Percentiles rank a stretch among this genome's conserved stretches.
These are phyloP conservation scores for Tephrocybe sp. DNA, from an alignment of 768 basidiomycete genomes.

Conservation along the genomic window DNA sequence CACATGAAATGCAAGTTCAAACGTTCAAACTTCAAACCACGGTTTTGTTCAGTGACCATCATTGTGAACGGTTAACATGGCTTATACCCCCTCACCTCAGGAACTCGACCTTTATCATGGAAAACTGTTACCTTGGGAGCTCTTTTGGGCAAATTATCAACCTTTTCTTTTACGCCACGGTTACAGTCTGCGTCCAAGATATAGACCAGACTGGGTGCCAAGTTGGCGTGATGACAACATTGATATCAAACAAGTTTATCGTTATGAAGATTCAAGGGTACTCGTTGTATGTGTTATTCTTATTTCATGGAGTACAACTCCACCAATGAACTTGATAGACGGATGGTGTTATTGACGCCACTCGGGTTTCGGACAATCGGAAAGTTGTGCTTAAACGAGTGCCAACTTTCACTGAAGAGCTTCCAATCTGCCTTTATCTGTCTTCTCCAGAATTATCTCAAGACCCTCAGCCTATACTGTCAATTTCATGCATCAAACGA, in stretches of 20 bases:
- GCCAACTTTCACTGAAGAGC: neutral
- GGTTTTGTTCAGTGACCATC: too few species aligned
- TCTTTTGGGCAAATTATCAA: neutral
- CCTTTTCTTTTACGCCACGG: neutral
- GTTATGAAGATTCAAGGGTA: neutral
- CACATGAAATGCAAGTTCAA: too few species aligned
- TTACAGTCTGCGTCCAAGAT: neutral
- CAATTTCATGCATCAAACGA: too few species aligned
- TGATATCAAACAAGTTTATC: neutral
- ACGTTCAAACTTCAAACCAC: too few species aligned
- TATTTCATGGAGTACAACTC: too few species aligned
- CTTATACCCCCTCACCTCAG: too few species aligned
- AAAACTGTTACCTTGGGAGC: neutral
- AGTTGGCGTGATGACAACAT: neutral
- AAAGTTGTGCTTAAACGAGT: conserved; percentile 7
- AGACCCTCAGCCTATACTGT: too few species aligned
- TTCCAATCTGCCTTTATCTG: conserved; percentile 1
- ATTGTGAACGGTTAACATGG: too few species aligned
- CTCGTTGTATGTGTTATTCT: neutral
- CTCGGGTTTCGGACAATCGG: conserved; percentile 1
- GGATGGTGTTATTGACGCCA: conserved; percentile 2
- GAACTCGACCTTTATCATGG: neutral
- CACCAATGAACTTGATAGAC: neutral
- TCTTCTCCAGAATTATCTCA: conserved; percentile 2
- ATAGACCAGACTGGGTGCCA: neutral